These are phyloP conservation scores for Neovahlkampfia damariscottae DNA, from an alignment of 78 protist species.

Conservation along the genomic window DNA sequence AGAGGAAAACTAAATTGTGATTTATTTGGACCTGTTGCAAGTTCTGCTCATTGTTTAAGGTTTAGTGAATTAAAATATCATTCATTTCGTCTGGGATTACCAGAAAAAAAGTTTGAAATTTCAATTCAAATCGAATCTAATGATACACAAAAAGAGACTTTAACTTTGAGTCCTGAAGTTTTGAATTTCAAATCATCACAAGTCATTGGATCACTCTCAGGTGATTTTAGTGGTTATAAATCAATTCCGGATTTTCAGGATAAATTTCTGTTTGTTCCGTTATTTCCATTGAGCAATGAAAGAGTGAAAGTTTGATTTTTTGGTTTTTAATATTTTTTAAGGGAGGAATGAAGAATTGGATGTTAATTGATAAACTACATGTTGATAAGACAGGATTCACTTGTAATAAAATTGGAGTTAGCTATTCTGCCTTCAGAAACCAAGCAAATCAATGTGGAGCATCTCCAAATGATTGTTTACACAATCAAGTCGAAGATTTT, in stretches of 20 bases:
- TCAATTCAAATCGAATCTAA: background rate
- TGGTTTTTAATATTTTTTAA: background rate
- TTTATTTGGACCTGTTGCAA: background rate
- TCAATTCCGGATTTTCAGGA: background rate
- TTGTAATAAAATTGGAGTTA: background rate
- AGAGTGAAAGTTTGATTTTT: background rate
- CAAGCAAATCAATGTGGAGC: background rate
- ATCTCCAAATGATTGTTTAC: background rate
- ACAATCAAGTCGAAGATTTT: background rate
- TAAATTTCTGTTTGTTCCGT: background rate
- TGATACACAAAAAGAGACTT: background rate
- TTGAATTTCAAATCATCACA: too few species aligned
- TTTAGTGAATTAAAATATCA: background rate
- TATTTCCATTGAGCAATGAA: background rate
- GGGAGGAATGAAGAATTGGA: background rate
- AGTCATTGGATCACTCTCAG: background rate
- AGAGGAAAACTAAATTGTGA: background rate
- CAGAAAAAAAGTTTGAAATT: background rate
- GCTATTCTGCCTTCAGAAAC: background rate
- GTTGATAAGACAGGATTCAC: background rate
- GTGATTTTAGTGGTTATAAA: background rate
- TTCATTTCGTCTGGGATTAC: background rate
- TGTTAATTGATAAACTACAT: too few species aligned
- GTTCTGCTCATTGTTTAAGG: background rate
- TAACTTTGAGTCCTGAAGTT: background rate